phyloP scores from a whole-genome alignment of 2,329 filamentous ascomycete species.

The Ascochyta viciae-villosae region DNA sequence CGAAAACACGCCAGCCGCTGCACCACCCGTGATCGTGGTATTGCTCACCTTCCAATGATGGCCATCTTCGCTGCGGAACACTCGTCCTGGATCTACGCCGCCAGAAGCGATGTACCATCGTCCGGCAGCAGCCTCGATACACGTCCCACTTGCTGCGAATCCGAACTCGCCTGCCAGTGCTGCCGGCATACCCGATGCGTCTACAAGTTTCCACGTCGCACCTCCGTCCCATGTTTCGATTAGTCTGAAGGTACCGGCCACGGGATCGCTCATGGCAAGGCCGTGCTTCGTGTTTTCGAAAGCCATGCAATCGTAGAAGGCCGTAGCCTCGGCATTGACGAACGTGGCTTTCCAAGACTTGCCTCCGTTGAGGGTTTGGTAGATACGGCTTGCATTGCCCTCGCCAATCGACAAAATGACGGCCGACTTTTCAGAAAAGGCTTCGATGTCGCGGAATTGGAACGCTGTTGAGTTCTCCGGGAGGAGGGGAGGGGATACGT shows the following conservation, averaged over 20 bases:
- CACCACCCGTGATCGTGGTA: slow-evolving; percentile 29
- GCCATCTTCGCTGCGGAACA: slow-evolving; percentile 27
- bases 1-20: slow-evolving; percentile 39
- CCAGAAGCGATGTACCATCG: slow-evolving; percentile 40
- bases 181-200: slow-evolving; percentile 21
- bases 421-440: slow-evolving; percentile 28
- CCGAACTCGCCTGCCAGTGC: slow-evolving; percentile 33
- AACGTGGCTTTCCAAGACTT: slow-evolving; percentile 33
- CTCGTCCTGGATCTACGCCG: slow-evolving; percentile 34
- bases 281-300: slow-evolving; percentile 35
- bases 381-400: slow-evolving; percentile 33
- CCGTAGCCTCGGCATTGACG: slow-evolving; percentile 30
- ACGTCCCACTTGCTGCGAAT: slow-evolving; percentile 39
- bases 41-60: slow-evolving; percentile 31
- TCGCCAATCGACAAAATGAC: slow-evolving; percentile 36
- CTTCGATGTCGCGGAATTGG: slow-evolving; percentile 40
- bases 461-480: slow-evolving; percentile 31
- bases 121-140: slow-evolving; percentile 35
- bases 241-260: slow-evolving; percentile 37
- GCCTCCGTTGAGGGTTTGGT: slow-evolving; percentile 31
- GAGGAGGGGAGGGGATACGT: slow-evolving; percentile 31
- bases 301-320: slow-evolving; percentile 41
- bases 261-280: slow-evolving; percentile 40
- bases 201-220: slow-evolving; percentile 28
- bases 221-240: slow-evolving; percentile 38